Conservation (phyloP, 305 asterid genomes). For the Euphrasia arctica region DNA sequence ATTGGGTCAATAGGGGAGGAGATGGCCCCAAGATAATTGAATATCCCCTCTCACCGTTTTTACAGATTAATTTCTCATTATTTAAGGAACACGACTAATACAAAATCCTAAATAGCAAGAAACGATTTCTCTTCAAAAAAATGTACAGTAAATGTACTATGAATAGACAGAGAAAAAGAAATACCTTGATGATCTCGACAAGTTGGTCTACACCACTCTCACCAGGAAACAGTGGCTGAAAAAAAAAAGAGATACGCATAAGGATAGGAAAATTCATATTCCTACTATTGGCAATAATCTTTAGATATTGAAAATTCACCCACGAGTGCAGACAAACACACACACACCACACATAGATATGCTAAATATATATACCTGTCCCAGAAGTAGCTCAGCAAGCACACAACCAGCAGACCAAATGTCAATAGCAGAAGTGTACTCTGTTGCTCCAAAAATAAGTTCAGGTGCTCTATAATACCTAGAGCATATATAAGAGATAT, state of each 20-base stretch:
- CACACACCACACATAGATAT: not conserved
- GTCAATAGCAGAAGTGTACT: slow-evolving; percentile 85
- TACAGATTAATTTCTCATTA: not conserved
- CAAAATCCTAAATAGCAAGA: slow-evolving; percentile 1
- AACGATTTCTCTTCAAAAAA: not conserved
- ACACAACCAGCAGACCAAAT: slow-evolving; percentile 99
- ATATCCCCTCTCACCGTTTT: not conserved
- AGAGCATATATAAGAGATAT: slow-evolving; percentile 96
- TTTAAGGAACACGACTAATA: not conserved
- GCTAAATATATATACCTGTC: slow-evolving; percentile 53
- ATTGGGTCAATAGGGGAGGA: not conserved
- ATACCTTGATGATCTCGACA: slow-evolving; percentile 92
- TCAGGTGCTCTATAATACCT: slow-evolving; percentile 98
- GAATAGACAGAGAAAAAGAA: slow-evolving; percentile 21
- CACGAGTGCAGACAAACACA: not conserved
- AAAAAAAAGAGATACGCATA: slow-evolving; percentile 25
- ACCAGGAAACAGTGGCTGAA: slow-evolving; percentile 71
- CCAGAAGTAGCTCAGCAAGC: slow-evolving; percentile 92
- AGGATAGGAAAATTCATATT: not conserved
- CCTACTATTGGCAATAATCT: slow-evolving; percentile 16
- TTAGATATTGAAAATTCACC: not conserved
- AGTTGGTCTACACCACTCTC: slow-evolving; percentile 77
- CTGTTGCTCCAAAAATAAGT: slow-evolving; percentile 98
- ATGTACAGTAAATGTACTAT: not conserved
- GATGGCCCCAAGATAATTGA: not conserved